Conservation (phyloP, 2,329 filamentous ascomycete species). For the Neonectria punicea region DNA sequence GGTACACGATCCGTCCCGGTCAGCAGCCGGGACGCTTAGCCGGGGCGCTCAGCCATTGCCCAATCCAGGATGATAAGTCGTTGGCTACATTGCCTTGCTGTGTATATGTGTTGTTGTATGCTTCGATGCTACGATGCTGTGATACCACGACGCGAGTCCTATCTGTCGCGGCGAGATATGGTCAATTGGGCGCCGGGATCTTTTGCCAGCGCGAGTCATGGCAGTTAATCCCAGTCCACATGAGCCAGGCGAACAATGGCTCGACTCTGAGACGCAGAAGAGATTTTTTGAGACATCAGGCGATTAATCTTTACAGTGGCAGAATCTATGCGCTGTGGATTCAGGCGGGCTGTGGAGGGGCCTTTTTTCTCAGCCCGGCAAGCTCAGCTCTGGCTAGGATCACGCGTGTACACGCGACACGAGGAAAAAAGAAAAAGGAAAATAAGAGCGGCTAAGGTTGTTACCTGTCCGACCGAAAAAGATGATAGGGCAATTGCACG, state of each 20-base stretch:
- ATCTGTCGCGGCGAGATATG: background rate
- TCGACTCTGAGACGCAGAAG: background rate
- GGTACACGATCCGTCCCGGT: background rate
- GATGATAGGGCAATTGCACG: background rate
- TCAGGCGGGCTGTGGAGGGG: slow-evolving; percentile 10
- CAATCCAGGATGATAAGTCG: background rate
- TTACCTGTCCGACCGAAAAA: background rate
- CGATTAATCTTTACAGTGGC: background rate
- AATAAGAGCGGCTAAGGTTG: background rate
- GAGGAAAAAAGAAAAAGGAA: slow-evolving; percentile 1
- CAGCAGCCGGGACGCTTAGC: background rate
- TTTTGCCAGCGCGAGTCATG: background rate
- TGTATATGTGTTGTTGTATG: background rate
- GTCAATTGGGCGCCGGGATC: background rate
- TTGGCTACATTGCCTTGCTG: background rate
- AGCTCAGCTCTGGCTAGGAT: slow-evolving; percentile 12
- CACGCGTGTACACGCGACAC: background rate
- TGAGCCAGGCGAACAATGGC: background rate
- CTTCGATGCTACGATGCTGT: background rate
- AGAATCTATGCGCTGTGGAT: slow-evolving; percentile 17
- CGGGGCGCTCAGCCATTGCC: background rate
- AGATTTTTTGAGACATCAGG: slow-evolving; percentile 1
- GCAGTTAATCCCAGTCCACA: background rate
- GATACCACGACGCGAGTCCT: background rate
- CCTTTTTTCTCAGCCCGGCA: slow-evolving; percentile 5